phyloP scores from a whole-genome alignment of 23 red algal genomes.

The Agarophyton chilense region DNA sequence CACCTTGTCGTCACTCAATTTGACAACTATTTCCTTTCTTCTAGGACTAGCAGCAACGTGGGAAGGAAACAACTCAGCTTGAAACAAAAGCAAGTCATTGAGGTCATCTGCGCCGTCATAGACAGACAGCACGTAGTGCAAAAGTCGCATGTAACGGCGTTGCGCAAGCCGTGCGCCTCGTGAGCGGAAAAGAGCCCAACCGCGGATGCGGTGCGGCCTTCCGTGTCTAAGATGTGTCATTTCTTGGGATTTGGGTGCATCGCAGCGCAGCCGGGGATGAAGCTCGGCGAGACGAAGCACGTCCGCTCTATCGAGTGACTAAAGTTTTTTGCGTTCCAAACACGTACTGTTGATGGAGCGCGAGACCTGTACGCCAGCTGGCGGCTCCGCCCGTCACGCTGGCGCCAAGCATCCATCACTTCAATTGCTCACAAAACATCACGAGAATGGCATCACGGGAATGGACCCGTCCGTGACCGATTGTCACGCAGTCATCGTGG shows the following conservation, averaged over 20 bases:
- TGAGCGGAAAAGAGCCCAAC: conserved; percentile 42
- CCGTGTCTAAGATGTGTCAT: conserved; percentile 61
- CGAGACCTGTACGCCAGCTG: conserved; percentile 1
- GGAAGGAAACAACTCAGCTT: conserved; percentile 3
- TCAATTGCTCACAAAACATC: too few relatives aligned
- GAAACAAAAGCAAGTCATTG: conserved; percentile 30
- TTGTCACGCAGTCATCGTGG: not conserved
- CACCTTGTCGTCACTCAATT: conserved; percentile 30
- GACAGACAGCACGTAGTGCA: conserved; percentile 52
- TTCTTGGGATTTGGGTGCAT: not conserved
- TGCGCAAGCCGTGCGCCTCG: conserved; percentile 41
- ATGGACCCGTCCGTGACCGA: not conserved
- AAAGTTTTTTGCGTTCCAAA: not conserved
- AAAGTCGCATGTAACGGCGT: conserved; percentile 50
- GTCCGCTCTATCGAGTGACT: not conserved
- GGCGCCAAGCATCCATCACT: not conserved
- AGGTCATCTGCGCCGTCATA: conserved; percentile 43
- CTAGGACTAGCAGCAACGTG: not conserved
- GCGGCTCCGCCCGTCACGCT: not conserved
- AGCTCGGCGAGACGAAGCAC: not conserved
- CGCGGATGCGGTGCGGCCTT: conserved; percentile 52
- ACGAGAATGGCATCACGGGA: too few relatives aligned
- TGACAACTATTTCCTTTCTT: conserved; percentile 40
- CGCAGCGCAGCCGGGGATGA: not conserved
- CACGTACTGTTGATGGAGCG: not conserved